phyloP scores from a whole-genome alignment of 139 green algal genomes.

The Pedinophyceae sp. region DNA sequence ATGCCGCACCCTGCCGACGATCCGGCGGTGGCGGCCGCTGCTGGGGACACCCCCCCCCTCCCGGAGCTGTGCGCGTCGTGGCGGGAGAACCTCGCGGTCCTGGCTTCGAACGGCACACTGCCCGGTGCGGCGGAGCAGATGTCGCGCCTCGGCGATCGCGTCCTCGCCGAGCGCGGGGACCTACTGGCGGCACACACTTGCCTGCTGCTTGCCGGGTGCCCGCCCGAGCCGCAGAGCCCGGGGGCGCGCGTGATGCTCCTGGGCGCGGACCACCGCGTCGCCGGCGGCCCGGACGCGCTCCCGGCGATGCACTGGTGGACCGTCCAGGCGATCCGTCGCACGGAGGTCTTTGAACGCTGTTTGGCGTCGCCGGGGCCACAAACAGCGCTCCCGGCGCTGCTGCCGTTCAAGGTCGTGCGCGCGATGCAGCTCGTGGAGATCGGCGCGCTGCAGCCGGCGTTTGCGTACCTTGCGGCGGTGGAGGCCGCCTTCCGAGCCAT shows the following conservation, averaged over 20 bases:
- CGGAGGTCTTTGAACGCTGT: neutral
- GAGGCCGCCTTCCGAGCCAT: neutral
- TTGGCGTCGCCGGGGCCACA: no score
- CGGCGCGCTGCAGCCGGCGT: neutral
- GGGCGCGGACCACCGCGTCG: neutral
- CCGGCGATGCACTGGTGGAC: neutral
- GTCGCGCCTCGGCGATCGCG: no score
- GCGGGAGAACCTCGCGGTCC: constrained; percentile 51
- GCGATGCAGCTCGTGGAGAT: neutral
- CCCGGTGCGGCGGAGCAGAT: no score
- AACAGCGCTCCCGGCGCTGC: neutral
- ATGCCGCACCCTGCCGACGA: no score
- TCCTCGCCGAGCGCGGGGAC: no score
- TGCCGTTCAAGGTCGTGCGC: neutral
- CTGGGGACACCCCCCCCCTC: no score
- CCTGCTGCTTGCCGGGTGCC: neutral
- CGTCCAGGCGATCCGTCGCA: neutral
- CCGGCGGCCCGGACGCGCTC: neutral
- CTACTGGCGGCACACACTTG: no score
- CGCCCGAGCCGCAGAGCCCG: neutral
- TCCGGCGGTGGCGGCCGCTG: no score
- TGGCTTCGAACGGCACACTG: constrained; percentile 39
- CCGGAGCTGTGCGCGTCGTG: constrained; percentile 32
- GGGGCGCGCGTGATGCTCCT: neutral
- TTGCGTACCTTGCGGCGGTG: neutral